Base-by-base conservation (phyloP, 257 asterid species). In the Paraleonurus japonicus region DNA sequence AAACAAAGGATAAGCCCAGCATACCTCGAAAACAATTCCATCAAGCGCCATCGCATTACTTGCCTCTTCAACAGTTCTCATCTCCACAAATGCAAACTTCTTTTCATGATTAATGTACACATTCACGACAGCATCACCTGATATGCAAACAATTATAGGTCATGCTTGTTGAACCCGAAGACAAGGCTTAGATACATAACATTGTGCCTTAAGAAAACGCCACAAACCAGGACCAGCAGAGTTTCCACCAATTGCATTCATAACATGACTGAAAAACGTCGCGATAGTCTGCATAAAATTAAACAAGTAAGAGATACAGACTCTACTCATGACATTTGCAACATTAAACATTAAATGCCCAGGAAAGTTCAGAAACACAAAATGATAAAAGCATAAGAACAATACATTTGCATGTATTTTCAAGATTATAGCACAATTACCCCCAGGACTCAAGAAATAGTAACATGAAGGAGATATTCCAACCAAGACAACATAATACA, bases 61-160 rank as follows among this genome's bases (percentile, higher is more conserved):
- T 66, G 95, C 95, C 81, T 88, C 95, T 81, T 88, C 95, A 16
- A 88, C 91, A 12, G 91, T 83, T 81, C 95, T 84, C 95, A 88
- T 88, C 84, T 88, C 95, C 80, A 88, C 95, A 80, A 88, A 88
- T 23, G 95, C 95, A 81, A 88, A 88, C 76, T 88, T 88, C 82
- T 88, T 88, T 77, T 88, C 95, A 74, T 88, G 88, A 77, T 88
- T 88, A 67, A 85, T 85, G 77, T 85, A 85, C 50, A 85, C 90
- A 80, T 85, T 85, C 66, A 85, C 79, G 15, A 85, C 90, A 69
- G 90, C 85, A 76, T 85, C 90, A 71, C 90, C 90, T 85, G 65
- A 63, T 57, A 74, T 67, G 65, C n/a, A 48, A 48, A 51, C 61
- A 62, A 19, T 75, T n/a, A 59, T 28, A 57, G 58, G 33, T 63